phyloP scores from a whole-genome alignment of 495 filamentous ascomycete species.

The Acidomyces sp. region DNA sequence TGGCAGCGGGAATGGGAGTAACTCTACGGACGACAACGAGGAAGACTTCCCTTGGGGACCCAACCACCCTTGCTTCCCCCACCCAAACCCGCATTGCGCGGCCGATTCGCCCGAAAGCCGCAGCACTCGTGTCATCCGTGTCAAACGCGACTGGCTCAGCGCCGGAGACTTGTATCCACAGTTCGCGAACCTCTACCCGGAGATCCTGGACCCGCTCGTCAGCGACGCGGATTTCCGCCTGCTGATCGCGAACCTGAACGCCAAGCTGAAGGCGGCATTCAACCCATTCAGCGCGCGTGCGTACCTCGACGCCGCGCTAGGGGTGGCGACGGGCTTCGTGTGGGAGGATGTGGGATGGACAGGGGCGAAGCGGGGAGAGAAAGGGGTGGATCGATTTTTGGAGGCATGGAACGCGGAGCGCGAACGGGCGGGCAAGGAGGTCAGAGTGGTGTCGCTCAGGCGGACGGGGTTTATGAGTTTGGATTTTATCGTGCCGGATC shows the following conservation, averaged over 20 bases:
- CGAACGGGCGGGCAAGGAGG: slow-evolving; percentile 11
- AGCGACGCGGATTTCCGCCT: slow-evolving; percentile 46
- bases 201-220: slow-evolving; percentile 75
- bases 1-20: background rate
- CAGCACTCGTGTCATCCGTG: slow-evolving; percentile 78
- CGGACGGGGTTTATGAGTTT: slow-evolving; percentile 18
- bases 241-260: slow-evolving; percentile 16
- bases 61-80: slow-evolving; percentile 80
- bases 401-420: slow-evolving; percentile 16
- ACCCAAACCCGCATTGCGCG: slow-evolving; percentile 85
- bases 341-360: slow-evolving; percentile 75
- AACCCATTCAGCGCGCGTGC: slow-evolving; percentile 11
- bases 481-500: slow-evolving; percentile 24
- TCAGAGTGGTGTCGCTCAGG: slow-evolving; percentile 15
- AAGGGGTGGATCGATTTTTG: slow-evolving; percentile 12
- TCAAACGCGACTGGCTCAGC: slow-evolving; percentile 80
- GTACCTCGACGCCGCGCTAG: slow-evolving; percentile 15
- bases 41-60: slow-evolving; percentile 73
- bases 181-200: slow-evolving; percentile 87
- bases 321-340: slow-evolving; percentile 62
- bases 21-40: slow-evolving; percentile 28
- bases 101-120: slow-evolving; percentile 56
- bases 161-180: slow-evolving; percentile 84
- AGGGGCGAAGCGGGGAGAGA: slow-evolving; percentile 10
- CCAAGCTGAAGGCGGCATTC: slow-evolving; percentile 14